A percentile compares a stretch with the other conserved stretches of the same genome.
phyloP scores from a whole-genome alignment of 305 asterid genomes.

The Solanum aculeatissimum region DNA sequence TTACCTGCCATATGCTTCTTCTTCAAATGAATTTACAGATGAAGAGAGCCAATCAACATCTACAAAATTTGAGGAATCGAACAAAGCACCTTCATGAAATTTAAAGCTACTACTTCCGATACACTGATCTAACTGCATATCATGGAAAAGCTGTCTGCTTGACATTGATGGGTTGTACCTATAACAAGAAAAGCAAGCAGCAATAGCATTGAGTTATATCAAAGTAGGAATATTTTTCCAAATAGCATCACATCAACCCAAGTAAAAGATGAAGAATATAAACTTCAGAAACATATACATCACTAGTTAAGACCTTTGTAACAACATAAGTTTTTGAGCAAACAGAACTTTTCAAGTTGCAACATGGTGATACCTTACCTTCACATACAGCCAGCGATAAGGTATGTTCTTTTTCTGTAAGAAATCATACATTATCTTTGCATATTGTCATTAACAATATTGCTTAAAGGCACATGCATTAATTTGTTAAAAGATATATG shows the following conservation, averaged over 20 bases:
- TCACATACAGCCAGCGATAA: background rate
- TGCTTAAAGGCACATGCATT: background rate
- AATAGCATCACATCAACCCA: background rate
- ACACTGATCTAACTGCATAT: slow-evolving; percentile 25
- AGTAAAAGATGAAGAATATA: background rate
- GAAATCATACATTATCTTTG: background rate
- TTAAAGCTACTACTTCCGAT: slow-evolving; percentile 38
- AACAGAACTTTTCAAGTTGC: background rate
- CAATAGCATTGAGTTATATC: background rate
- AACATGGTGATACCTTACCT: background rate
- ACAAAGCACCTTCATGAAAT: slow-evolving; percentile 10
- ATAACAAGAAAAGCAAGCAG: background rate
- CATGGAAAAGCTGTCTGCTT: slow-evolving; percentile 37
- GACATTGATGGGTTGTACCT: slow-evolving; percentile 60
- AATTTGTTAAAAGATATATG: background rate
- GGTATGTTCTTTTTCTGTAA: background rate
- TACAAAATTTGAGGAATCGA: slow-evolving; percentile 48
- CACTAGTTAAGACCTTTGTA: background rate
- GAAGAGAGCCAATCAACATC: slow-evolving; percentile 79
- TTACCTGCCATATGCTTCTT: slow-evolving; percentile 65
- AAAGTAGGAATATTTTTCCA: background rate
- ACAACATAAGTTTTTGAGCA: background rate
- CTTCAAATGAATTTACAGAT: slow-evolving; percentile 78
- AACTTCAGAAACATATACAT: background rate
- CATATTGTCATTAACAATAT: background rate